Evolutionary conservation across 2,329 filamentous ascomycete genomes (phyloP).

Genomic region (Colletotrichum aenigma): DNA sequence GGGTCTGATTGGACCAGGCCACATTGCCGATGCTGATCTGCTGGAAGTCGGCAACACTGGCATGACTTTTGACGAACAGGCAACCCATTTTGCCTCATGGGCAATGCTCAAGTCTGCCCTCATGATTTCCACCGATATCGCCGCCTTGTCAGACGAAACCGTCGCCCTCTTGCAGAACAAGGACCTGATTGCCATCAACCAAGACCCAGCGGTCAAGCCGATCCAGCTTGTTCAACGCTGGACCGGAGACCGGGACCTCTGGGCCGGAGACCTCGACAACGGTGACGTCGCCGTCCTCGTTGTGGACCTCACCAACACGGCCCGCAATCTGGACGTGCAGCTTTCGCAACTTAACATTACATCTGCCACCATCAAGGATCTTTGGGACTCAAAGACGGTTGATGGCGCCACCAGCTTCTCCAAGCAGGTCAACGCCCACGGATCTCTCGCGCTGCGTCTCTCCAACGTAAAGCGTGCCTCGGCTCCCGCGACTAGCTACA

Average conservation of each 20-base stretch:
- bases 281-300: not conserved
- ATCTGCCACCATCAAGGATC: not conserved
- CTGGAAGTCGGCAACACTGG: not conserved
- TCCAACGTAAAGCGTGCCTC: not conserved
- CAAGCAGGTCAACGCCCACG: not conserved
- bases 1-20: not conserved
- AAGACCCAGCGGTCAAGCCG: not conserved
- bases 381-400: not conserved
- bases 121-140: not conserved
- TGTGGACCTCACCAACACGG: not conserved
- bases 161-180: not conserved
- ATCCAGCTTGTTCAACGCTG: not conserved
- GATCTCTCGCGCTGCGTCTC: not conserved
- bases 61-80: not conserved
- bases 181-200: not conserved
- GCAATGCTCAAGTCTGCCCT: not conserved
- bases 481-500: not conserved
- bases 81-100: not conserved
- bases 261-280: not conserved
- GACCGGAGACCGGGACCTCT: not conserved
- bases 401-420: not conserved
- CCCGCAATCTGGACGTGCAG: not conserved
- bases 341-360: not conserved
- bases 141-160: not conserved
- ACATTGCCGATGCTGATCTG: not conserved